These are phyloP conservation scores for Boletus rubroflammeus DNA, from an alignment of 768 basidiomycete species.

Conservation along the genomic window DNA sequence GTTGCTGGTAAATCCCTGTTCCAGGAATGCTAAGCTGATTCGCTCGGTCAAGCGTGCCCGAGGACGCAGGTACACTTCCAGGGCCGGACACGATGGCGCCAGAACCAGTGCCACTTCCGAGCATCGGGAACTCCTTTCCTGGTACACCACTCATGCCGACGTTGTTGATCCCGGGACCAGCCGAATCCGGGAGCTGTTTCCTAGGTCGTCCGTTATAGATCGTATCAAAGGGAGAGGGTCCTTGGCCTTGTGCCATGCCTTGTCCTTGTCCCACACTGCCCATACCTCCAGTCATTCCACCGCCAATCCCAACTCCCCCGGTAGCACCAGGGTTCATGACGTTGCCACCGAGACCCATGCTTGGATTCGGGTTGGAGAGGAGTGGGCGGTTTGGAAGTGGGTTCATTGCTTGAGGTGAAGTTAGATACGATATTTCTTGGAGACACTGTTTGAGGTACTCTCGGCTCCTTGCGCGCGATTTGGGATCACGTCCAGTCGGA, in stretches of 20 bases:
- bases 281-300: slow-evolving; percentile 11
- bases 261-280: slow-evolving; percentile 16
- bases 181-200: slow-evolving; percentile 72
- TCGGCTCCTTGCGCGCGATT: slow-evolving; percentile 87
- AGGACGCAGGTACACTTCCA: slow-evolving; percentile 45
- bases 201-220: slow-evolving; percentile 79
- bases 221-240: slow-evolving; percentile 58
- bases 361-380: slow-evolving; percentile 45
- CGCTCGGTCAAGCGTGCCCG: slow-evolving; percentile 51
- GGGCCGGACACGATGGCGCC: slow-evolving; percentile 48
- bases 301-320: slow-evolving; percentile 10
- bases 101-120: slow-evolving; percentile 44
- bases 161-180: slow-evolving; percentile 36
- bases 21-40: slow-evolving; percentile 34
- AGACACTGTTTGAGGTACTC: slow-evolving; percentile 99
- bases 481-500: slow-evolving; percentile 86
- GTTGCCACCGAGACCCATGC: slow-evolving; percentile 19
- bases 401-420: slow-evolving; percentile 96
- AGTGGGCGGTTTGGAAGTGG: slow-evolving; percentile 87
- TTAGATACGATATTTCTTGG: slow-evolving; percentile 97
- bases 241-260: slow-evolving; percentile 20
- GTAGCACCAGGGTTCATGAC: slow-evolving; percentile 17
- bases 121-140: slow-evolving; percentile 60
- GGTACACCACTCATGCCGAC: slow-evolving; percentile 33
- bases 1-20: slow-evolving; percentile 41